A percentile compares a stretch with the other conserved stretches of the same genome.
Conservation (phyloP, 495 filamentous ascomycete species). For the Terfezia boudieri region DNA sequence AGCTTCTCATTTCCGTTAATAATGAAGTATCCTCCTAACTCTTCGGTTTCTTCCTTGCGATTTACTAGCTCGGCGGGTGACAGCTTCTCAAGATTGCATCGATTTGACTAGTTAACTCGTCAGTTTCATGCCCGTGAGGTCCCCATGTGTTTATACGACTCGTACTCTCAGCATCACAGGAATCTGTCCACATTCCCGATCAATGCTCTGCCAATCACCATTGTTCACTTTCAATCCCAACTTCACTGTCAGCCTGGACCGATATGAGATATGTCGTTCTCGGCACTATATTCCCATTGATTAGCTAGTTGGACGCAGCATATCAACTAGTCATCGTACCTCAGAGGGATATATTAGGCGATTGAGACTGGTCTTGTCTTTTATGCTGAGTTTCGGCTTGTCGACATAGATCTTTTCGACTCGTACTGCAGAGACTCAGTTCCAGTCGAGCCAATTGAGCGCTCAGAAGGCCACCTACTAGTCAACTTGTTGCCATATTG, state of each 20-base stretch:
- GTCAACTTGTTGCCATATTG: constrained; percentile 17
- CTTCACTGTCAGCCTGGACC: constrained; percentile 58
- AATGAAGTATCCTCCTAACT: constrained; percentile 82
- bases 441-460: neutral
- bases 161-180: constrained; percentile 79
- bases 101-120: constrained; percentile 39
- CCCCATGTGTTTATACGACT: neutral
- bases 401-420: constrained; percentile 18
- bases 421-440: constrained; percentile 6
- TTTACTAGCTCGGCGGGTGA: constrained; percentile 60
- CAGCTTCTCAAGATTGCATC: constrained; percentile 71
- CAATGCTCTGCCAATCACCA: constrained; percentile 54
- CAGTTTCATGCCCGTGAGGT: neutral
- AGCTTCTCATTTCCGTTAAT: constrained; percentile 94
- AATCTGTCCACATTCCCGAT: constrained; percentile 65
- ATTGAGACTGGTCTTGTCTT: constrained; percentile 24
- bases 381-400: constrained; percentile 14
- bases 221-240: constrained; percentile 70
- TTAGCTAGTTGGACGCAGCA: neutral
- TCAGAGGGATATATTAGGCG: constrained; percentile 78
- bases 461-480: constrained; percentile 12
- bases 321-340: neutral
- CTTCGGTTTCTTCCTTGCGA: constrained; percentile 80
- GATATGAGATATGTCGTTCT: constrained; percentile 80
- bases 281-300: constrained; percentile 30